These are phyloP conservation scores for Emergomyces pasteurianus DNA, from an alignment of 2,329 filamentous ascomycete species.

Conservation along the genomic window DNA sequence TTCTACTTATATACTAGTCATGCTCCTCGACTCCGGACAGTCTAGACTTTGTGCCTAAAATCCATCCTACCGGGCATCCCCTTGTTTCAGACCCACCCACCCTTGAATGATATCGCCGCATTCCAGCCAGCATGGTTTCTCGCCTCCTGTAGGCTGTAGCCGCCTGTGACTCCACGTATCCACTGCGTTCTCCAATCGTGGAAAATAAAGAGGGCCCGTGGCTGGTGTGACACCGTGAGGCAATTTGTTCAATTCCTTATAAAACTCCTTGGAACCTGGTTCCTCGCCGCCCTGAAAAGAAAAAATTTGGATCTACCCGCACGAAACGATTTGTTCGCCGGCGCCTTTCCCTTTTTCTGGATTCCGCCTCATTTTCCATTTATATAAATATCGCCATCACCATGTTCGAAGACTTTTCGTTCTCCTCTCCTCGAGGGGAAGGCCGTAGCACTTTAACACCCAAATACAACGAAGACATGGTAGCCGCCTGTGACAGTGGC, in stretches of 20 bases:
- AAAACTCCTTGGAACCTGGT: not conserved
- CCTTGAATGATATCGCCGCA: not conserved
- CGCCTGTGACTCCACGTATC: not conserved
- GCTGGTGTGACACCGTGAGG: not conserved
- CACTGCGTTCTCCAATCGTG: not conserved
- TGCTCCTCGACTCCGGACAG: not conserved
- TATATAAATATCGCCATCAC: not conserved
- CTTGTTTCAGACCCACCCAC: not conserved
- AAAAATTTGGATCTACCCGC: not conserved
- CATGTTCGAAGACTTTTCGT: slow-evolving; percentile 34
- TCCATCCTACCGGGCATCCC: not conserved
- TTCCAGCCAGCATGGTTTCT: not conserved
- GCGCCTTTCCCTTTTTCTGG: not conserved
- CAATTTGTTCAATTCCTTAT: not conserved
- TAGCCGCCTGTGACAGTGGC: slow-evolving; percentile 26
- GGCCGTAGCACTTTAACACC: slow-evolving; percentile 15
- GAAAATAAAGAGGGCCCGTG: not conserved
- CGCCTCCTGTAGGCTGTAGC: not conserved
- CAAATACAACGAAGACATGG: slow-evolving; percentile 22
- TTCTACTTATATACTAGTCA: not conserved
- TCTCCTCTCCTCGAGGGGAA: slow-evolving; percentile 23
- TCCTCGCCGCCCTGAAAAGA: not conserved
- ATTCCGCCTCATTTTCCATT: not conserved
- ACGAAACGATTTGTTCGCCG: not conserved
- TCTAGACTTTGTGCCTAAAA: not conserved